Percentiles rank a stretch among this genome's conserved stretches.
Evolutionary conservation across 257 asterid genomes (phyloP).

Genomic region (Solanum chilense): DNA sequence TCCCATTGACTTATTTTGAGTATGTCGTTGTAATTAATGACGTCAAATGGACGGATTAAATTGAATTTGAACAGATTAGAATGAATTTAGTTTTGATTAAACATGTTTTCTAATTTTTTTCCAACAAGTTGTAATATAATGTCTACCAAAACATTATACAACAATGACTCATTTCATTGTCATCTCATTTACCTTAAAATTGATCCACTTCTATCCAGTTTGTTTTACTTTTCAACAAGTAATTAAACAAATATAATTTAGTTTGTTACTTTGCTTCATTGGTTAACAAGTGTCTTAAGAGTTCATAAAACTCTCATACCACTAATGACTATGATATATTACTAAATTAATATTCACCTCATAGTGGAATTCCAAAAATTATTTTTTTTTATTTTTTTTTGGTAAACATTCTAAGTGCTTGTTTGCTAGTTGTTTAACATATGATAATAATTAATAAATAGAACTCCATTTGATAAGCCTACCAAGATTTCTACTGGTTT

Average conservation of each 20-base stretch:
- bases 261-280: neutral
- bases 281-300: neutral
- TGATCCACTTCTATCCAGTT: neutral
- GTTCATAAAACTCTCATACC: neutral
- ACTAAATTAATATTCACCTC: neutral
- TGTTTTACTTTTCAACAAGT: neutral
- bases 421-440: neutral
- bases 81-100: neutral
- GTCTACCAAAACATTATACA: neutral
- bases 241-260: neutral
- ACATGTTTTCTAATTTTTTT: neutral
- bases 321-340: neutral
- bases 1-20: accelerated
- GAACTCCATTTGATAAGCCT: neutral
- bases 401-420: no score
- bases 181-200: neutral
- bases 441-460: neutral
- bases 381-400: no score
- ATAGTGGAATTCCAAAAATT: neutral
- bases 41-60: neutral
- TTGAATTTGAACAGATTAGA: neutral
- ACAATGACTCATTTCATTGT: neutral
- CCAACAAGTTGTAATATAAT: neutral
- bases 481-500: neutral
- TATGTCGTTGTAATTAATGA: neutral